Evolutionary conservation across 2,329 filamentous ascomycete genomes (phyloP).

Genomic region (Colletotrichum sidae): DNA sequence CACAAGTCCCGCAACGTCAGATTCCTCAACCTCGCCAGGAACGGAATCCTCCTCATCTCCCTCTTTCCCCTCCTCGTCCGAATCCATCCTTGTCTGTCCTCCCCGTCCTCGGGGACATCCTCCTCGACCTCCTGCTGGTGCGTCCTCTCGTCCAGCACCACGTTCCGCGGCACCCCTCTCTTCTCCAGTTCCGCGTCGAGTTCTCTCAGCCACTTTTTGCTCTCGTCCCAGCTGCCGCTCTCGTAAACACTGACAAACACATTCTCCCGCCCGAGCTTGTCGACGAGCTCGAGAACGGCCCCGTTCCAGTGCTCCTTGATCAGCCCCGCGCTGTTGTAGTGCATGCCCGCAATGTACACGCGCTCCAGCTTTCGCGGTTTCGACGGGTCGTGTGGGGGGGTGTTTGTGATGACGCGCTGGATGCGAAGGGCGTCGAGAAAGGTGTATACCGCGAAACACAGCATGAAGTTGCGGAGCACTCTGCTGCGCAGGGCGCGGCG

Average conservation of each 20-base stretch:
- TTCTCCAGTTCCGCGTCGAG: constrained; percentile 66
- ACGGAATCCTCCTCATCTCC: constrained; percentile 75
- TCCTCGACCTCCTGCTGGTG: constrained; percentile 66
- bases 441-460: constrained; percentile 50
- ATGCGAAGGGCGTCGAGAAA: constrained; percentile 54
- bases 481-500: constrained; percentile 53
- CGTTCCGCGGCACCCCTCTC: constrained; percentile 63
- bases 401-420: constrained; percentile 29
- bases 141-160: constrained; percentile 69
- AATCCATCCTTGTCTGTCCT: constrained; percentile 70
- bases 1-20: constrained; percentile 69
- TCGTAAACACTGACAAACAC: constrained; percentile 77
- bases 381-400: constrained; percentile 35
- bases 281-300: constrained; percentile 67
- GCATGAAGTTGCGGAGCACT: constrained; percentile 47
- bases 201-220: constrained; percentile 69
- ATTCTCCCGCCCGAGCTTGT: constrained; percentile 70
- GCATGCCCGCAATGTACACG: constrained; percentile 77
- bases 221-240: constrained; percentile 77
- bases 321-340: constrained; percentile 74
- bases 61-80: constrained; percentile 63
- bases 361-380: constrained; percentile 47
- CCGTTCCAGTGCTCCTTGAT: constrained; percentile 72
- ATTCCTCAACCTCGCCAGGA: constrained; percentile 74
- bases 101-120: constrained; percentile 25